phyloP scores from a whole-genome alignment of 768 basidiomycete genomes.

The Lactarius hengduanensis region DNA sequence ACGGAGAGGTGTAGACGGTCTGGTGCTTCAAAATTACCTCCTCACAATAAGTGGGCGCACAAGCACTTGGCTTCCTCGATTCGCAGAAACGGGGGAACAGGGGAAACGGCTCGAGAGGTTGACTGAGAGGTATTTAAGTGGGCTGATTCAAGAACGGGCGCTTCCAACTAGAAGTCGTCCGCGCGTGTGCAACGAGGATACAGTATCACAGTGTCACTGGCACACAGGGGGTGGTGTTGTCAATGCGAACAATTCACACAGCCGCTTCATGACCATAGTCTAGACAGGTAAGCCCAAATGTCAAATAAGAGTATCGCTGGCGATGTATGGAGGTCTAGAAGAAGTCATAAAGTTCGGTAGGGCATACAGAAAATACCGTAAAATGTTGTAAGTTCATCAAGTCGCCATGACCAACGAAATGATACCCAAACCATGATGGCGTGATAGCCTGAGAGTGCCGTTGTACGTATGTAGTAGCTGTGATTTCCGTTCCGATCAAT shows the following conservation, averaged over 20 bases:
- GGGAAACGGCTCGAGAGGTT: neutral
- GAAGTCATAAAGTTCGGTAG: too few species aligned
- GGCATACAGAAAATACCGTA: too few species aligned
- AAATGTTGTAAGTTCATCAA: too few species aligned
- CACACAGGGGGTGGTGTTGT: neutral
- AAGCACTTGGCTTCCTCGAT: too few species aligned
- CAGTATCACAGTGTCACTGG: neutral
- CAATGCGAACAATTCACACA: neutral
- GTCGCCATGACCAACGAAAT: too few species aligned
- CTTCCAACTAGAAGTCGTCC: neutral
- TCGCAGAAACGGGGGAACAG: neutral
- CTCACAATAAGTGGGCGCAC: too few species aligned
- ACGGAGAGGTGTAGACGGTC: neutral
- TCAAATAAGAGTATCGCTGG: neutral
- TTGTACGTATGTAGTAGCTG: too few species aligned
- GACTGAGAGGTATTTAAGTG: neutral
- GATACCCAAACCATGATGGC: neutral
- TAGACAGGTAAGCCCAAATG: neutral
- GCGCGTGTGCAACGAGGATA: neutral
- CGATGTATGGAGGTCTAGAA: too few species aligned
- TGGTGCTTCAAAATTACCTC: too few species aligned
- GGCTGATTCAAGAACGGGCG: too few species aligned
- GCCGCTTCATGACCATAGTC: neutral
- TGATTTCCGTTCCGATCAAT: too few species aligned
- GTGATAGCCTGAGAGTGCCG: too few species aligned